Evolutionary conservation across 139 green algal genomes (phyloP).

Genomic region (Chara braunii): DNA sequence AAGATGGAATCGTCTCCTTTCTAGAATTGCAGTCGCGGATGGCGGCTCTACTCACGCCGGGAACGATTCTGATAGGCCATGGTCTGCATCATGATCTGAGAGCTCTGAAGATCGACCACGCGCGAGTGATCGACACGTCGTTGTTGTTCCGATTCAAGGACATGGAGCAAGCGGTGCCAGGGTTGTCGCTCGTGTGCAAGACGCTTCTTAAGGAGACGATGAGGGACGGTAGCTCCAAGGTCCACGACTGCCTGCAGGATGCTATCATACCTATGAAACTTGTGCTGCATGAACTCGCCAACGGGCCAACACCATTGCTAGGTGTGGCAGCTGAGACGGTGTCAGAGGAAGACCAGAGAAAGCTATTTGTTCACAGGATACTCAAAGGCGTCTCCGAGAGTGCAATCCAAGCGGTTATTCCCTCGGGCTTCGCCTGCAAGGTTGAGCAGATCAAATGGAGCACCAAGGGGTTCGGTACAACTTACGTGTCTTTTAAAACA

Average conservation of each 20-base stretch:
- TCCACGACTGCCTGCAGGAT: slow-evolving; percentile 39
- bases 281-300: slow-evolving; percentile 18
- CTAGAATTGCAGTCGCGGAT: too few species aligned
- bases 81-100: slow-evolving; percentile 42
- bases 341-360: background rate
- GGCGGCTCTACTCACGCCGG: slow-evolving; percentile 6
- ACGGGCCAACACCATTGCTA: slow-evolving; percentile 4
- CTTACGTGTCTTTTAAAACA: too few species aligned
- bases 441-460: too few species aligned
- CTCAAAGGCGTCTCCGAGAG: too few species aligned
- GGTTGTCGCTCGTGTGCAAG: slow-evolving; percentile 29
- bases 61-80: slow-evolving; percentile 44
- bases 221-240: background rate
- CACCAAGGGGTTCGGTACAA: too few species aligned
- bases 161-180: slow-evolving; percentile 13
- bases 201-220: slow-evolving; percentile 6
- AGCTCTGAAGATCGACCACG: slow-evolving; percentile 44
- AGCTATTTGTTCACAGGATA: too few species aligned
- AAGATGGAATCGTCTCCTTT: too few species aligned
- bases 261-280: slow-evolving; percentile 31
- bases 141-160: slow-evolving; percentile 38
- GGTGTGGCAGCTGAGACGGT: background rate
- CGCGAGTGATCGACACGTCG: slow-evolving; percentile 44
- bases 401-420: too few species aligned
- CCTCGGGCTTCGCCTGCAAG: too few species aligned